A percentile compares a stretch with the other conserved stretches of the same genome.
These are phyloP conservation scores for Pythium rishiriense DNA, from an alignment of 352 stramenopile species.

Conservation along the genomic window DNA sequence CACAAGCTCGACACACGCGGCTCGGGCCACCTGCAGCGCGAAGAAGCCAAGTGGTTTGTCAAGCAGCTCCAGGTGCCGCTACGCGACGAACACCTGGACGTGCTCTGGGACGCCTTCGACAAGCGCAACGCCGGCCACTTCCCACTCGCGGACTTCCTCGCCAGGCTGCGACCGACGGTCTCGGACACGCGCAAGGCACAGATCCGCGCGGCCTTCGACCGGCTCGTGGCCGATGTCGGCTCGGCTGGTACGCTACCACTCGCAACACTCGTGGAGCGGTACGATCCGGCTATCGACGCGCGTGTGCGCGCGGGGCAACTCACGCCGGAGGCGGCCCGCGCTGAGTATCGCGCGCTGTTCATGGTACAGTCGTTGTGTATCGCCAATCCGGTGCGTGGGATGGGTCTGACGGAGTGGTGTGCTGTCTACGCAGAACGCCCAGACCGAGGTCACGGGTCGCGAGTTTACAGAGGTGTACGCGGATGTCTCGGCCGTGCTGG, in stretches of 20 bases:
- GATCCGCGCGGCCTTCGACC: constrained; percentile 49
- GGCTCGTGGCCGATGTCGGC: constrained; percentile 29
- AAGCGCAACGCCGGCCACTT: constrained; percentile 69
- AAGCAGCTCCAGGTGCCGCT: constrained; percentile 53
- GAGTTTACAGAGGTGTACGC: constrained; percentile 77
- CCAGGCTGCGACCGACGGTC: constrained; percentile 41
- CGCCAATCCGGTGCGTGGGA: neutral
- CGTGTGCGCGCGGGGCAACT: constrained; percentile 49
- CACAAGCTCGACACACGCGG: constrained; percentile 40
- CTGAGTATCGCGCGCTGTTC: constrained; percentile 57
- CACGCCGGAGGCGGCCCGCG: constrained; percentile 30
- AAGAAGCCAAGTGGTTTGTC: constrained; percentile 67
- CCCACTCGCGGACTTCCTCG: constrained; percentile 43
- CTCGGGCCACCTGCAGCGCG: constrained; percentile 59
- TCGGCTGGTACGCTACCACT: constrained; percentile 43
- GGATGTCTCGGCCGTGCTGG: constrained; percentile 64
- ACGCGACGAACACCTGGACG: constrained; percentile 73
- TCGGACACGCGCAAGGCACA: constrained; percentile 32
- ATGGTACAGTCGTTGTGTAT: constrained; percentile 21
- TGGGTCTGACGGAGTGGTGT: neutral
- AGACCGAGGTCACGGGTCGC: constrained; percentile 39
- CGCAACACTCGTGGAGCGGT: constrained; percentile 37
- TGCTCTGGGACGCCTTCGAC: constrained; percentile 73
- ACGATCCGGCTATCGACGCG: constrained; percentile 64
- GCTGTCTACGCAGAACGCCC: constrained; percentile 2